Evolutionary conservation across 176 grass and related monocot genomes (phyloP), one percentile per base, ranked within the genome.

Genomic region (Phyllostachys edulis): DNA sequence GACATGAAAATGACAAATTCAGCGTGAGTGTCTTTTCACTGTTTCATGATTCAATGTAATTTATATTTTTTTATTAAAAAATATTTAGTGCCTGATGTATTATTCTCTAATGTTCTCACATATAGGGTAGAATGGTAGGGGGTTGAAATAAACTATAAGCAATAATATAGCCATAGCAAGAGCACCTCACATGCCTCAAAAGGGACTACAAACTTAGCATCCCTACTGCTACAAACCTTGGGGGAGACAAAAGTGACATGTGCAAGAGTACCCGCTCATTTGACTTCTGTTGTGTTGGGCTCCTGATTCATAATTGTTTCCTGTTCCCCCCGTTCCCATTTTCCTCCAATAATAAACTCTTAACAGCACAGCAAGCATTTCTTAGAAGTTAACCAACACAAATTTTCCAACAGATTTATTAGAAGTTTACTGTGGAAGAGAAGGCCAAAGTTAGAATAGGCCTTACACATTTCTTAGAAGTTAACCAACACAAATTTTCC

Each of bases 391-490:
- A 34, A 34, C 32, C 32, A 34, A 34, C 32, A 34, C 32, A 34
- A 34, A 34, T 34, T 34, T 34, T 34, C 32, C 2, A 34, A 2
- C 32, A 34, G 32, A 34, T 34, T 34, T 34, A 2, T 34, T 34
- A 34, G 32, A 34, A 34, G 32, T 34, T 34, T 83, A 32, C 60
- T 52, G 38, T 73, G 39, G 37, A 78, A 71, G 56, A 52, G 36
- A 68, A 59, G 38, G 36, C 17, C 60, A 54, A 69, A 54, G 23
- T 49, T 83, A 68, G 60, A 87, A 79, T 20, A 79, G 50, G 89
- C 16, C 79, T 24, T 63, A 37, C 67, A 63, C 61, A 51, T 87
- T 26, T 80, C 80, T 87, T 87, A 40, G 32, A 90, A 90, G 67
- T 23, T 79, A 87, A 74, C 80, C 23, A 62, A 87, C 62, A 78